Evolutionary conservation across 192 early-diverging fungal genomes (phyloP).

Genomic region (Phlyctochytrium bullatum): DNA sequence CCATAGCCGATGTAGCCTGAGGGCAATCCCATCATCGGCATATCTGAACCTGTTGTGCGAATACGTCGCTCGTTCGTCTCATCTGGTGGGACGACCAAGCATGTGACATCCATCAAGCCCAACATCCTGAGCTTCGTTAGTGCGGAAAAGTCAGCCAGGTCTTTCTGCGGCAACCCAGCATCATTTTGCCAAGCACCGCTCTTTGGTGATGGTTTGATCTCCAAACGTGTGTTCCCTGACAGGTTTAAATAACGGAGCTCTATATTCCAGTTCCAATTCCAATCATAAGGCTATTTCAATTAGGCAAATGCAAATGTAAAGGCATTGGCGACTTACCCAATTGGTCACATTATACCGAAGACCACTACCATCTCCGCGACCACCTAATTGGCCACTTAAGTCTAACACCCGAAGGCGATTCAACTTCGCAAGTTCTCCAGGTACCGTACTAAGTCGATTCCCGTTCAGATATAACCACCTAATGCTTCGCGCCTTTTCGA

Average conservation of each 20-base stretch:
- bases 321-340: constrained; percentile 65
- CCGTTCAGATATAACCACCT: constrained; percentile 82
- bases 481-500: constrained; percentile 67
- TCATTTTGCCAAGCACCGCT: not conserved
- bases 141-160: constrained; percentile 74
- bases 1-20: constrained; percentile 69
- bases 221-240: constrained; percentile 84
- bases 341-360: constrained; percentile 92
- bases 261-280: constrained; percentile 96
- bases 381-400: constrained; percentile 74
- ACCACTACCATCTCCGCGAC: constrained; percentile 39
- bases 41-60: constrained; percentile 75
- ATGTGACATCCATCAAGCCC: constrained; percentile 89
- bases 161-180: constrained; percentile 36
- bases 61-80: constrained; percentile 78
- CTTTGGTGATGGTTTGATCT: constrained; percentile 64
- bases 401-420: constrained; percentile 74
- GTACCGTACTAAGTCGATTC: constrained; percentile 85
- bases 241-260: constrained; percentile 86
- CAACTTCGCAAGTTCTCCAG: constrained; percentile 76
- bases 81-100: constrained; percentile 75
- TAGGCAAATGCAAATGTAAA: too few relatives aligned
- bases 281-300: constrained; percentile 48
- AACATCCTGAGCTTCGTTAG: constrained; percentile 75
- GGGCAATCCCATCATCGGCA: constrained; percentile 56